Percentiles rank a stretch among this genome's conserved stretches.
Conservation (phyloP, 345 rosid genomes). For the Arabidopsis thaliana region TAIR10.1 NC_003071.7:17334001-17334500, state of each 20-base stretch:
- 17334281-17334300: constrained; percentile 57
- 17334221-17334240: constrained; percentile 46
- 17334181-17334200: constrained; percentile 80
- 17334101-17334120: constrained; percentile 66
- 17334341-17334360: constrained; percentile 76
- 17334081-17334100: constrained; percentile 61
- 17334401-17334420: constrained; percentile 77
- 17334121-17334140: constrained; percentile 78
- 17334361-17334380: constrained; percentile 86
- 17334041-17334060: constrained; percentile 76
- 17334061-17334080: constrained; percentile 61
- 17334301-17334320: constrained; percentile 66
- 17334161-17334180: constrained; percentile 65
- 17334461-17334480: constrained; percentile 78
- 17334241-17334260: constrained; percentile 44
- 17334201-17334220: constrained; percentile 63
- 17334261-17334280: constrained; percentile 32
- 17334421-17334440: constrained; percentile 83
- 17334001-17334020: constrained; percentile 65
- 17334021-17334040: constrained; percentile 79
- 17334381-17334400: constrained; percentile 75
- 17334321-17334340: constrained; percentile 75
- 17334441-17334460: constrained; percentile 80
- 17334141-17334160: constrained; percentile 63
- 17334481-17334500: constrained; percentile 85